Conservation (phyloP, 257 asterid genomes). For the Rauvolfia tetraphylla region DNA sequence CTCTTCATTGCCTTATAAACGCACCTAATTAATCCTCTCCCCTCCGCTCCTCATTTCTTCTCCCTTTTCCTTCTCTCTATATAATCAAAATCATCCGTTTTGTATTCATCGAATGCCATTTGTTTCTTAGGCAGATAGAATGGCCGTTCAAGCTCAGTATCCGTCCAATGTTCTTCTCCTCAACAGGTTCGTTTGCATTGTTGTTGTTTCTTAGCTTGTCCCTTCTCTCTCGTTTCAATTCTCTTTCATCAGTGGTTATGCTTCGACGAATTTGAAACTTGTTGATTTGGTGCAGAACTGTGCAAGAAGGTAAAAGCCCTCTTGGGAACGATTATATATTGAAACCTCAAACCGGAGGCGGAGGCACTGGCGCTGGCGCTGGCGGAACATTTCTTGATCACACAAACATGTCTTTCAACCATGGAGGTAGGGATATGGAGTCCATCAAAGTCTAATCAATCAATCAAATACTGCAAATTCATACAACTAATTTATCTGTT, state of each 20-base stretch:
- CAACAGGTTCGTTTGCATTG: conserved; percentile 26
- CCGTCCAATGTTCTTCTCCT: conserved; percentile 38
- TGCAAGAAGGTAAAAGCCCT: conserved; percentile 33
- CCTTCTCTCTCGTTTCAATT: conserved; percentile 6
- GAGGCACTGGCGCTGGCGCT: conserved; percentile 16
- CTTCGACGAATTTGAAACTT: neutral
- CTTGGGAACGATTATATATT: conserved; percentile 21
- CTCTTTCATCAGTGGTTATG: no score
- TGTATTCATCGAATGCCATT: neutral
- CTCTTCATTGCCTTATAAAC: neutral
- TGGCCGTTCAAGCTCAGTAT: conserved; percentile 58
- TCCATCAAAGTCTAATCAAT: neutral
- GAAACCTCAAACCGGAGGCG: conserved; percentile 23
- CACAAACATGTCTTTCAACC: conserved; percentile 28
- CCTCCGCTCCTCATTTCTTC: neutral
- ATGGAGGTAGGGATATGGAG: conserved; percentile 26
- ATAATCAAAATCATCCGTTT: neutral
- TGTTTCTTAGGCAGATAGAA: neutral
- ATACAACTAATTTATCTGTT: neutral
- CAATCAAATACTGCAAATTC: neutral
- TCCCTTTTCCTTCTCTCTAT: neutral
- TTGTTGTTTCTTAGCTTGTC: neutral
- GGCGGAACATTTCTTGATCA: conserved; percentile 32
- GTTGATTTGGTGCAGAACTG: conserved; percentile 20
- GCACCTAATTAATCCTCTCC: conserved; percentile 1